phyloP scores from a whole-genome alignment of 2,329 filamentous ascomycete genomes.

The Fusarium nygamai region DNA sequence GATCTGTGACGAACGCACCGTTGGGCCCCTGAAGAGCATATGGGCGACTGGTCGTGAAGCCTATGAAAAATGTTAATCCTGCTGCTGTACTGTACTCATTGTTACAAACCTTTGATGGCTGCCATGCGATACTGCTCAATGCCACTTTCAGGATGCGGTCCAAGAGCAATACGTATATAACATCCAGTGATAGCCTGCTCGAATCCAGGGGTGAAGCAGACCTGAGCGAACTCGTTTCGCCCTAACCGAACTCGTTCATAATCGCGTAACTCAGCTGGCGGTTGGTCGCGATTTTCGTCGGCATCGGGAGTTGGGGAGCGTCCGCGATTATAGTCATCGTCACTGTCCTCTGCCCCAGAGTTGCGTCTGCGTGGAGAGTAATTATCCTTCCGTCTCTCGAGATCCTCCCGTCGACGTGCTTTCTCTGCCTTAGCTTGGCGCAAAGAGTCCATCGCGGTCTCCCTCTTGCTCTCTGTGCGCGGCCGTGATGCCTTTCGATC shows the following conservation, averaged over 20 bases:
- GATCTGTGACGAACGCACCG: constrained; percentile 82
- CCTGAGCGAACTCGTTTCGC: constrained; percentile 84
- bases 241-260: constrained; percentile 86
- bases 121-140: constrained; percentile 88
- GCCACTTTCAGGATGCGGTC: constrained; percentile 76
- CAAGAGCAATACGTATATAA: constrained; percentile 86
- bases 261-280: constrained; percentile 79
- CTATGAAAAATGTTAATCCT: constrained; percentile 56
- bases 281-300: constrained; percentile 74
- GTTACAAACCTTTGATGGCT: constrained; percentile 77
- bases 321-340: constrained; percentile 78
- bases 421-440: constrained; percentile 71
- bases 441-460: constrained; percentile 76
- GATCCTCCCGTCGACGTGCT: constrained; percentile 60
- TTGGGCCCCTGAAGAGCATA: constrained; percentile 86
- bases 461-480: constrained; percentile 61
- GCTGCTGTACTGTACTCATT: background rate
- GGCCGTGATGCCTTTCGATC: constrained; percentile 76
- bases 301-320: constrained; percentile 67
- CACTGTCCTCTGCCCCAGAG: constrained; percentile 71
- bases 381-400: constrained; percentile 68
- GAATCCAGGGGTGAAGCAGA: constrained; percentile 94
- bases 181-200: constrained; percentile 83
- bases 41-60: constrained; percentile 79
- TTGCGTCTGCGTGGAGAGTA: constrained; percentile 49